Evolutionary conservation across 106 monocot genomes (phyloP).

Genomic region (Dioscorea zingiberensis): DNA sequence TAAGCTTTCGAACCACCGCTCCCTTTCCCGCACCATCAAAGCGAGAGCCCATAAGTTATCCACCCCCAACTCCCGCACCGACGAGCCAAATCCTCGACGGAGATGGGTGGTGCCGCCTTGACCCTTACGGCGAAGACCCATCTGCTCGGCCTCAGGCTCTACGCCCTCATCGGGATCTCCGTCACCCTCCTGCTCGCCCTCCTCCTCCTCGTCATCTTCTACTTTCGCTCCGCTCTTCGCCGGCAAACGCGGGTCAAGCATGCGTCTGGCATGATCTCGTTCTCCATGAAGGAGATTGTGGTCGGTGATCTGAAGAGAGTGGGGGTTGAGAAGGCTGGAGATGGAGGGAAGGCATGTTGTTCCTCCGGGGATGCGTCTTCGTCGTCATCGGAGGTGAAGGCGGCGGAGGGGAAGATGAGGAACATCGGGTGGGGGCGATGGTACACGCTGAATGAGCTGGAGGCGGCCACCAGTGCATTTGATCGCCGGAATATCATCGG

Average conservation of each 20-base stretch:
- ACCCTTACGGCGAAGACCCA: conserved; percentile 9
- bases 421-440: conserved; percentile 74
- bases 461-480: conserved; percentile 58
- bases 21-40: no score
- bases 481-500: conserved; percentile 63
- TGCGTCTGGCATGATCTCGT: neutral
- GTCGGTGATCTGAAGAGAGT: conserved; percentile 1
- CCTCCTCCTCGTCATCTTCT: conserved; percentile 13
- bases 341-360: conserved; percentile 6
- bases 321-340: no score
- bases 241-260: conserved; percentile 10
- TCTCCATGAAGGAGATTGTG: neutral
- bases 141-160: conserved; percentile 27
- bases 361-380: conserved; percentile 8
- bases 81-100: neutral
- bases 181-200: neutral
- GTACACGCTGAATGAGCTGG: conserved; percentile 64
- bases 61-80: neutral
- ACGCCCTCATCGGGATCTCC: conserved; percentile 13
- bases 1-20: no score
- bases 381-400: neutral
- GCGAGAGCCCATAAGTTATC: neutral
- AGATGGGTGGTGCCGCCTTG: conserved; percentile 4
- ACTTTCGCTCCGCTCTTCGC: neutral
- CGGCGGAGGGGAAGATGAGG: conserved; percentile 23